Evolutionary conservation across 2,329 filamentous ascomycete genomes (phyloP).

Genomic region (Huntiella moniliformis): DNA sequence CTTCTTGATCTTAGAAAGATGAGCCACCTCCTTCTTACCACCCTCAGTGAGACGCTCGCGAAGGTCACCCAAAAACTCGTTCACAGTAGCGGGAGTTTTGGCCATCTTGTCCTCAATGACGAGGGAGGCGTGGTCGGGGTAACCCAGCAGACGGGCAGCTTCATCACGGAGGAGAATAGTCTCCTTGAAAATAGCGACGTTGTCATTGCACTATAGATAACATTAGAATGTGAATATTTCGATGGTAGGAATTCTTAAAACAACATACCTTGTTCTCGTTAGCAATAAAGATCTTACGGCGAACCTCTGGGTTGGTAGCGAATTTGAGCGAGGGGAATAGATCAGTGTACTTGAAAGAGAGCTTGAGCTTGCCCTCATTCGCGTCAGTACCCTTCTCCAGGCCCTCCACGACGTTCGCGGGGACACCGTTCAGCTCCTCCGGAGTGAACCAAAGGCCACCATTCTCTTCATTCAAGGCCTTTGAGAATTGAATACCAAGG

Average conservation of each 20-base stretch:
- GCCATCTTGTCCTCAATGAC: constrained; percentile 74
- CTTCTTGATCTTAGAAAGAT: constrained; percentile 58
- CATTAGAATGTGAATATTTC: constrained; percentile 1
- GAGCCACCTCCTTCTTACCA: constrained; percentile 49
- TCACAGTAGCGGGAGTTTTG: constrained; percentile 52
- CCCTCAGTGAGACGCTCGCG: constrained; percentile 47
- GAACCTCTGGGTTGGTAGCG: constrained; percentile 48
- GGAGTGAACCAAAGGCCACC: constrained; percentile 63
- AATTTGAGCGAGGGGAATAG: constrained; percentile 64
- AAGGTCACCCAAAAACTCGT: constrained; percentile 54
- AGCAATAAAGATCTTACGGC: constrained; percentile 49
- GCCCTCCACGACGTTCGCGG: constrained; percentile 45
- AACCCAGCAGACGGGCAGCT: constrained; percentile 57
- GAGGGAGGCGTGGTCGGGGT: constrained; percentile 57
- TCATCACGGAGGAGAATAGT: constrained; percentile 59
- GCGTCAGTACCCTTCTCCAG: constrained; percentile 55
- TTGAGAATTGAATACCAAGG: constrained; percentile 56
- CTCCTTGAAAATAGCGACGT: constrained; percentile 56
- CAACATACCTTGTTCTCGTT: constrained; percentile 56
- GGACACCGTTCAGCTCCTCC: constrained; percentile 57
- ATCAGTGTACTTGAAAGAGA: constrained; percentile 73
- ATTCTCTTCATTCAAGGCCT: constrained; percentile 67
- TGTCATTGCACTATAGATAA: constrained; percentile 37
- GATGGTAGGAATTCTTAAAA: not conserved
- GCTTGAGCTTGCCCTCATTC: constrained; percentile 53